phyloP scores from a whole-genome alignment of 23 red algal species.

The Agarophyton chilense region DNA sequence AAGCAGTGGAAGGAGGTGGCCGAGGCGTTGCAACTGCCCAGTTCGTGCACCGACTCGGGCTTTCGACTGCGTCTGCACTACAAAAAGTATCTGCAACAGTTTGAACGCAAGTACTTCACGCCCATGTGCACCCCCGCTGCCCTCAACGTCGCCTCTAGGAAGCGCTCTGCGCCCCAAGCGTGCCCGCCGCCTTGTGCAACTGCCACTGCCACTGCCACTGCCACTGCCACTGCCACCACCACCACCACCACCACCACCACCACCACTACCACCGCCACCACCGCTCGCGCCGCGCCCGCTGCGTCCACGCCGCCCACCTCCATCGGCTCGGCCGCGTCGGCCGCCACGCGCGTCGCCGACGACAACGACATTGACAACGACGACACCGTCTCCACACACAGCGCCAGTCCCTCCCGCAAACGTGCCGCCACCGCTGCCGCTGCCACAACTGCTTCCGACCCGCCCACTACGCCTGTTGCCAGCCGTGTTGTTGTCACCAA shows the following conservation, averaged over 20 bases:
- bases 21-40: constrained; percentile 82
- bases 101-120: constrained; percentile 70
- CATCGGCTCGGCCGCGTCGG: neutral
- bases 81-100: constrained; percentile 75
- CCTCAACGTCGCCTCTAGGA: no score
- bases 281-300: neutral
- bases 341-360: neutral
- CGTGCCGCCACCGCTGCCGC: neutral
- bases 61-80: constrained; percentile 92
- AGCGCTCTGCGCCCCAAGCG: no score
- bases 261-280: neutral
- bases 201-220: neutral
- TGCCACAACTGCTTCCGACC: no score
- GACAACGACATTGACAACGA: constrained; percentile 27
- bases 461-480: no score
- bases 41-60: constrained; percentile 87
- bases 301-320: neutral
- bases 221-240: neutral
- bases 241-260: neutral
- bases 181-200: no score
- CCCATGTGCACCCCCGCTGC: neutral
- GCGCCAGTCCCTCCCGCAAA: no score
- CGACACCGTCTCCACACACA: neutral
- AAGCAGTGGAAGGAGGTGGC: constrained; percentile 97
- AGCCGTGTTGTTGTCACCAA: no score